phyloP scores from a whole-genome alignment of 2,329 filamentous ascomycete species.

The Colletotrichum destructivum region DNA sequence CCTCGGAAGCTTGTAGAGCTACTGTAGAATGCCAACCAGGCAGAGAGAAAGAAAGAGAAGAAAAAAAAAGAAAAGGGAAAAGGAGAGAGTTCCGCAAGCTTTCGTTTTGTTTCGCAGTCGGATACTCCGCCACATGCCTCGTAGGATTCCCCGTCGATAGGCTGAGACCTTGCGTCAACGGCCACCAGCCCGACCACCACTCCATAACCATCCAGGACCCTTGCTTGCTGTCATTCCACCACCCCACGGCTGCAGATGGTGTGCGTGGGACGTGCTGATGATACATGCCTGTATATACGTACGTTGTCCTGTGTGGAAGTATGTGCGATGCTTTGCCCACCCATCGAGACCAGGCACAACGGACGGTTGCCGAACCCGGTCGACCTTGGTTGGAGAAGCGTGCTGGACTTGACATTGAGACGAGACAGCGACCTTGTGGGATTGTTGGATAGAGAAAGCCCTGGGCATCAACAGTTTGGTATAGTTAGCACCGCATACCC shows the following conservation, averaged over 20 bases:
- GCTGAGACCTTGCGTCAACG: slow-evolving; percentile 7
- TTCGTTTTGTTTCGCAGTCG: slow-evolving; percentile 19
- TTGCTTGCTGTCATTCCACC: slow-evolving; percentile 1
- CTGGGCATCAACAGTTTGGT: neutral
- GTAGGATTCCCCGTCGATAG: slow-evolving; percentile 2
- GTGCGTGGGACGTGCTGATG: slow-evolving; percentile 25
- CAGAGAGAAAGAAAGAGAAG: too few relatives aligned
- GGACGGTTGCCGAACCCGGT: neutral
- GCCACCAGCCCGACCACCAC: slow-evolving; percentile 24
- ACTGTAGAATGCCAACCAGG: too few relatives aligned
- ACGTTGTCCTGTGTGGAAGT: too few relatives aligned
- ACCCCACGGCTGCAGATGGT: slow-evolving; percentile 13
- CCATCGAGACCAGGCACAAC: slow-evolving; percentile 11
- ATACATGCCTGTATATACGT: too few relatives aligned
- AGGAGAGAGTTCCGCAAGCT: slow-evolving; percentile 13
- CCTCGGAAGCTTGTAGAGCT: slow-evolving; percentile 4
- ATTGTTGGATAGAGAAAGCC: neutral
- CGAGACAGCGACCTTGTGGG: too few relatives aligned
- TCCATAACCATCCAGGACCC: slow-evolving; percentile 4
- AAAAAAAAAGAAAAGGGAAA: neutral
- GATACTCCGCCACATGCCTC: slow-evolving; percentile 21
- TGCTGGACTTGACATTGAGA: neutral
- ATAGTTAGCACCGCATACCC: neutral
- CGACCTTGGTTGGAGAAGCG: slow-evolving; percentile 4
- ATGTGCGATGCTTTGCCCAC: slow-evolving; percentile 22